Percentiles rank a stretch among this genome's conserved stretches.
These are phyloP conservation scores for Alternaria conjuncta DNA, from an alignment of 2,329 filamentous ascomycete genomes.

Conservation along the genomic window DNA sequence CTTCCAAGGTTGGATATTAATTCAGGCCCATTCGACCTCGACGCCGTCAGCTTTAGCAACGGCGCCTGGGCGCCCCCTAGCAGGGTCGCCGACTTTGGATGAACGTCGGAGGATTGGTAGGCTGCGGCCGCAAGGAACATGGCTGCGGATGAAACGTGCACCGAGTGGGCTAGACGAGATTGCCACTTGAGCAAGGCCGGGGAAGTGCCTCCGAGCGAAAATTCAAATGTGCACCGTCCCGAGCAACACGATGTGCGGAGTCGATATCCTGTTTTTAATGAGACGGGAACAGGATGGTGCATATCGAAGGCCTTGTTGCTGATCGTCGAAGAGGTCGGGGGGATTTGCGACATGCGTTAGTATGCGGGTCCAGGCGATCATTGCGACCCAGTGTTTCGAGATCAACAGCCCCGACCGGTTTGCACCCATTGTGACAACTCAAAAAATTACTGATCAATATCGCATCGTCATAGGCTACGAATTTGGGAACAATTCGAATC, in stretches of 20 bases:
- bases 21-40: not conserved
- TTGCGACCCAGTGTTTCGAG: not conserved
- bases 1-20: not conserved
- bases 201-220: not conserved
- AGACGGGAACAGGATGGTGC: not conserved
- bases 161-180: not conserved
- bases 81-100: not conserved
- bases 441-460: not conserved
- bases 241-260: not conserved
- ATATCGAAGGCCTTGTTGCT: not conserved
- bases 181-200: not conserved
- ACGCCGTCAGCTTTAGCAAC: not conserved
- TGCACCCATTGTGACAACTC: not conserved
- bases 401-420: not conserved
- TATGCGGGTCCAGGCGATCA: not conserved
- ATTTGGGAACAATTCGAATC: not conserved
- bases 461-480: not conserved
- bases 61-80: not conserved
- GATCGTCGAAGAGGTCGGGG: not conserved
- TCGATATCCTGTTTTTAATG: not conserved
- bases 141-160: constrained; percentile 6
- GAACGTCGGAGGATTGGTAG: not conserved
- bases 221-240: not conserved
- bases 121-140: constrained; percentile 4
- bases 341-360: not conserved